Percentiles rank a stretch among this genome's conserved stretches.
phyloP scores from a whole-genome alignment of 805 yeast genomes.

The Candida nonsorbophila region DNA sequence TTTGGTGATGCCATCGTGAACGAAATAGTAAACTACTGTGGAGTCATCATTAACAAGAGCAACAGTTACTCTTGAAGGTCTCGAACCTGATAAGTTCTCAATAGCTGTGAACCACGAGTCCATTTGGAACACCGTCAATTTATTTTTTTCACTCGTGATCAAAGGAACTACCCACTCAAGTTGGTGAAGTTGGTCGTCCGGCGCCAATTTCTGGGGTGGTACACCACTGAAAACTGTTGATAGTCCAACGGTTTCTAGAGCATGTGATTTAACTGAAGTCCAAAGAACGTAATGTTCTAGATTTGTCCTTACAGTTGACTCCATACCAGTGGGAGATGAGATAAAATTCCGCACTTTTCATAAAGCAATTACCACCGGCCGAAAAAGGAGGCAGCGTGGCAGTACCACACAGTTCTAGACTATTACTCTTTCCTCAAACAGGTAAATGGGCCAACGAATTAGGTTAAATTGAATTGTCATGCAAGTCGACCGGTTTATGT shows the following conservation, averaged over 20 bases:
- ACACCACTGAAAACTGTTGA: conserved; percentile 16
- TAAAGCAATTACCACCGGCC: too few species aligned
- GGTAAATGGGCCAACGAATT: too few species aligned
- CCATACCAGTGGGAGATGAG: too few species aligned
- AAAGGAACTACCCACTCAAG: conserved; percentile 41
- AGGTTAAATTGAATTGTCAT: too few species aligned
- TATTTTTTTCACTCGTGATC: conserved; percentile 13
- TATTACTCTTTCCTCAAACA: too few species aligned
- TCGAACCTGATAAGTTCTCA: conserved; percentile 6
- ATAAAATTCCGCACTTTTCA: too few species aligned
- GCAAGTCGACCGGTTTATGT: too few species aligned
- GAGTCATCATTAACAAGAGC: conserved; percentile 63
- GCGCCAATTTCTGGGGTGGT: conserved; percentile 24
- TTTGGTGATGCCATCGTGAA: conserved; percentile 60
- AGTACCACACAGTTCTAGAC: too few species aligned
- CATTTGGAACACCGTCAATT: conserved; percentile 32
- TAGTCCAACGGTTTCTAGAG: background rate
- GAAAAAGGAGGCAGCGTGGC: too few species aligned
- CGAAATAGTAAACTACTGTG: conserved; percentile 63
- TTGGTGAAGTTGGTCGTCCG: conserved; percentile 12
- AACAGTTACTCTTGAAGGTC: conserved; percentile 44
- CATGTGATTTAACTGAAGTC: conserved; percentile 27
- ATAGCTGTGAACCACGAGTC: conserved; percentile 34
- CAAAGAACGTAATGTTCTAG: conserved; percentile 42
- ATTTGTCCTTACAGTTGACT: conserved; percentile 36